These are phyloP conservation scores for Teratosphaeria zuluensis DNA, from an alignment of 2,329 filamentous ascomycete genomes.

Conservation along the genomic window DNA sequence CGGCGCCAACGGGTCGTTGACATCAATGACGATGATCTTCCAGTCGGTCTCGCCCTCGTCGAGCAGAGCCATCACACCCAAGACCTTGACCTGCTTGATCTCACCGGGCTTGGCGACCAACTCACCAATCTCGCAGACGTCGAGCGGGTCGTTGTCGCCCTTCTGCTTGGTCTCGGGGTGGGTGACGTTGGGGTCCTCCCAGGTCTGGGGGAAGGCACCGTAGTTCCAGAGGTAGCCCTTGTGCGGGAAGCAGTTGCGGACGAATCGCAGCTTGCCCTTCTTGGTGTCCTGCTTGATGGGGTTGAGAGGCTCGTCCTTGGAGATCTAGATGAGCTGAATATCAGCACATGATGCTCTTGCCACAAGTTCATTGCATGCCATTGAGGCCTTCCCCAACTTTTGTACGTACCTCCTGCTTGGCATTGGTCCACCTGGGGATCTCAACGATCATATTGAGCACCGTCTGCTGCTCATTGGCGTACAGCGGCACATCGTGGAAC, in stretches of 20 bases:
- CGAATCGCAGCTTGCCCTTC: slow-evolving; percentile 99
- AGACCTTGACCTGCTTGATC: slow-evolving; percentile 99
- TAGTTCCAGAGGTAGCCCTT: slow-evolving; percentile 99
- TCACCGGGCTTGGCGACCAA: slow-evolving; percentile 91
- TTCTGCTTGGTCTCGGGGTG: slow-evolving; percentile 99
- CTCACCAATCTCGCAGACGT: slow-evolving; percentile 99
- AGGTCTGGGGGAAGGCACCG: slow-evolving; percentile 98
- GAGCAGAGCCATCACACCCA: slow-evolving; percentile 97
- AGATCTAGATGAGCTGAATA: slow-evolving; percentile 58
- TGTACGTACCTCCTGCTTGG: slow-evolving; percentile 84
- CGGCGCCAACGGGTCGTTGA: slow-evolving; percentile 90
- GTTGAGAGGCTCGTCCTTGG: slow-evolving; percentile 96
- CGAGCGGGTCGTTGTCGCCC: slow-evolving; percentile 97
- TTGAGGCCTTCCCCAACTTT: background rate
- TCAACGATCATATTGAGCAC: slow-evolving; percentile 99
- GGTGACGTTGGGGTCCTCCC: slow-evolving; percentile 93
- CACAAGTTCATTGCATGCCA: background rate
- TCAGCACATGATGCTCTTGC: slow-evolving; percentile 8
- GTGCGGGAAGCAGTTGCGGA: slow-evolving; percentile 99
- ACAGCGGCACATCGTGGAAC: slow-evolving; percentile 98
- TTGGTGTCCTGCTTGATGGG: slow-evolving; percentile 99
- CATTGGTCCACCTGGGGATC: slow-evolving; percentile 99
- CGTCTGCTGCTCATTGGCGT: slow-evolving; percentile 90
- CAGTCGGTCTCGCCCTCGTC: slow-evolving; percentile 99
- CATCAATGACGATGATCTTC: slow-evolving; percentile 99